Conservation (phyloP, 768 basidiomycete genomes). For the Harrya chromipes region DNA sequence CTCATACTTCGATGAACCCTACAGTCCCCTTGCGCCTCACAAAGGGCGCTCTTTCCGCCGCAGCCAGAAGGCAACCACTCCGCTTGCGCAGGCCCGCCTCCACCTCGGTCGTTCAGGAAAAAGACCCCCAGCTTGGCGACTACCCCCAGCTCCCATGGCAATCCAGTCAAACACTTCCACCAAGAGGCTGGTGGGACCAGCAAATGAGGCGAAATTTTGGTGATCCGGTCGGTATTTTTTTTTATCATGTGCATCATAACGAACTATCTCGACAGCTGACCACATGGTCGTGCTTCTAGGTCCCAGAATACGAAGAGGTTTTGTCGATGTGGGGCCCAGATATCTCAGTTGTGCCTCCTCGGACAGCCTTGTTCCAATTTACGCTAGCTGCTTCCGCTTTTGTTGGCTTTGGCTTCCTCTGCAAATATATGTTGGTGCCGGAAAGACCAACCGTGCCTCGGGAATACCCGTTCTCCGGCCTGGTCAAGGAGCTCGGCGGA, state of each 20-base stretch:
- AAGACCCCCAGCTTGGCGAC: conserved; percentile 66
- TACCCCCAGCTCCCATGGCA: conserved; percentile 71
- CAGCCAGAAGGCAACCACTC: conserved; percentile 1
- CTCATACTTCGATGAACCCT: conserved; percentile 19
- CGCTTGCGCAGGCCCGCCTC: conserved; percentile 11
- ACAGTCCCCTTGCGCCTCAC: conserved; percentile 15
- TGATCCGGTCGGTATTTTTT: conserved; percentile 55
- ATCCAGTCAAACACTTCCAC: conserved; percentile 59
- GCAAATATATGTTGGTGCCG: conserved; percentile 53
- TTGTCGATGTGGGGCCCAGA: conserved; percentile 90
- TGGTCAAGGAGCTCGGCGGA: conserved; percentile 76
- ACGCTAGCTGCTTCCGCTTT: conserved; percentile 59
- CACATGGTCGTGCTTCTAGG: conserved; percentile 37
- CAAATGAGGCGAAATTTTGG: conserved; percentile 80
- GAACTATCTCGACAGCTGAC: conserved; percentile 11
- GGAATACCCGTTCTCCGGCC: conserved; percentile 73
- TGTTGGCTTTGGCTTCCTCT: conserved; percentile 55
- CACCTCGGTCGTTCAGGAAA: conserved; percentile 29
- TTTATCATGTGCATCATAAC: conserved; percentile 1
- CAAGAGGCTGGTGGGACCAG: conserved; percentile 72
- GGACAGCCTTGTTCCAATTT: conserved; percentile 64
- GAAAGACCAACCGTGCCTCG: conserved; percentile 66
- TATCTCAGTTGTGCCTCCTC: conserved; percentile 56
- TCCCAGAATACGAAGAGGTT: conserved; percentile 79
- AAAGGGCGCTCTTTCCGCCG: conserved; percentile 8